phyloP scores from a whole-genome alignment of 768 basidiomycete genomes.

The Boletus sensibilis region DNA sequence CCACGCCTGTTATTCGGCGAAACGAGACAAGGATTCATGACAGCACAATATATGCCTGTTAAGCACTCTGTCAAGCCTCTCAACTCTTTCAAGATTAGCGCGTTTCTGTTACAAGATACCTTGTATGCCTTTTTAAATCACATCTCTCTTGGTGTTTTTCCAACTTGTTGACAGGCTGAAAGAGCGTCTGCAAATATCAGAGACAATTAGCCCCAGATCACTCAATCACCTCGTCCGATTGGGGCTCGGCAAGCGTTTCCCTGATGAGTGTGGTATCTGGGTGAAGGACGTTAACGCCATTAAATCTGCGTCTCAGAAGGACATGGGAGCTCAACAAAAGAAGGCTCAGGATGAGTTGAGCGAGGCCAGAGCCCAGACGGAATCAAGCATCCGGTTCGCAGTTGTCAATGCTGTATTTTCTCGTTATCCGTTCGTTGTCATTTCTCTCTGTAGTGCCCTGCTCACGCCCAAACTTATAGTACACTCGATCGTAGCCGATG shows the following conservation, averaged over 20 bases:
- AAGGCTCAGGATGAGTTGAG: constrained; percentile 12
- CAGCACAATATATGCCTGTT: constrained; percentile 25
- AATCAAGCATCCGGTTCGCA: constrained; percentile 23
- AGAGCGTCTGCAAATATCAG: constrained; percentile 28
- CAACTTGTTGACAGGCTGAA: constrained; percentile 18
- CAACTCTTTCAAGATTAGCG: constrained; percentile 3
- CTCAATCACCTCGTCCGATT: constrained; percentile 30
- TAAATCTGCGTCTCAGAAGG: not conserved
- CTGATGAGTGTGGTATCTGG: constrained; percentile 27
- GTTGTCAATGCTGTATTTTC: constrained; percentile 30
- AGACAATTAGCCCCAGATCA: constrained; percentile 22
- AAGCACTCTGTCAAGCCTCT: constrained; percentile 10
- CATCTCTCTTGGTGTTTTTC: not conserved
- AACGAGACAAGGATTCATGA: constrained; percentile 42
- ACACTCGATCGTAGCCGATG: constrained; percentile 20
- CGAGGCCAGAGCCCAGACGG: constrained; percentile 11
- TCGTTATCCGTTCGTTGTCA: constrained; percentile 19
- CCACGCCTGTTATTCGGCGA: constrained; percentile 42
- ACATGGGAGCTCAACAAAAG: constrained; percentile 8
- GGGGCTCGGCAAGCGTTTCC: constrained; percentile 34
- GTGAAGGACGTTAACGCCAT: constrained; percentile 13
- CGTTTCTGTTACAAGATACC: constrained; percentile 22
- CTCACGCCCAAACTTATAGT: constrained; percentile 6
- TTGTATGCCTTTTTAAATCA: constrained; percentile 17
- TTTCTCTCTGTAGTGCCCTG: not conserved